A percentile compares a stretch with the other conserved stretches of the same genome.
Conservation (phyloP, 2,329 filamentous ascomycete species). For the Plectosphaerella plurivora region DNA sequence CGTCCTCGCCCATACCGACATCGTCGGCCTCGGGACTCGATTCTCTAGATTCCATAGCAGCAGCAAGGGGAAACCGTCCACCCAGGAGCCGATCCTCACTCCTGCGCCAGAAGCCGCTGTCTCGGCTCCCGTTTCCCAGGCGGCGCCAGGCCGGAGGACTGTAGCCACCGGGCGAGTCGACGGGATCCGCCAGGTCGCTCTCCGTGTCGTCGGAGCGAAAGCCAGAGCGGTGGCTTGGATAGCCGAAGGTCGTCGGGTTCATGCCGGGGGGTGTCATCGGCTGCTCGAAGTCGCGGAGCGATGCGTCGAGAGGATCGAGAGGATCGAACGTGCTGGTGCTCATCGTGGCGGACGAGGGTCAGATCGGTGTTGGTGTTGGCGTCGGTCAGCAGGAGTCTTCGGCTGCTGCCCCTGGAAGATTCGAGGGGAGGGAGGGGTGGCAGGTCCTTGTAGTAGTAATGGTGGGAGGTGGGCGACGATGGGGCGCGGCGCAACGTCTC, state of each 20-base stretch:
- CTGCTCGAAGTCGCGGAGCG: slow-evolving; percentile 48
- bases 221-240: slow-evolving; percentile 36
- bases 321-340: slow-evolving; percentile 20
- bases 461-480: slow-evolving; percentile 6
- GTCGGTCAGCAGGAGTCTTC: slow-evolving; percentile 11
- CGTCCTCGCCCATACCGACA: slow-evolving; percentile 30
- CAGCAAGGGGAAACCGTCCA: slow-evolving; percentile 29
- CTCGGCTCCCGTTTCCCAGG: slow-evolving; percentile 54
- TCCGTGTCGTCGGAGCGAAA: slow-evolving; percentile 33
- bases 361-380: slow-evolving; percentile 9
- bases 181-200: slow-evolving; percentile 29
- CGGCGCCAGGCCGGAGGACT: slow-evolving; percentile 58
- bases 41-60: slow-evolving; percentile 16
- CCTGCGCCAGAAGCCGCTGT: slow-evolving; percentile 56
- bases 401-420: slow-evolving; percentile 7
- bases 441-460: slow-evolving; percentile 10
- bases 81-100: slow-evolving; percentile 44
- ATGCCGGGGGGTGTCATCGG: slow-evolving; percentile 34
- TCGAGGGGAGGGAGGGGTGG: slow-evolving; percentile 12
- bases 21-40: slow-evolving; percentile 28
- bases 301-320: slow-evolving; percentile 43
- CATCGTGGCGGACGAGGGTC: background rate
- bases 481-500: slow-evolving; percentile 8
- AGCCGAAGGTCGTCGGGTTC: slow-evolving; percentile 24
- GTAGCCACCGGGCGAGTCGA: slow-evolving; percentile 52